Conservation (phyloP, 805 yeast species). For the Naumovozyma dairenensis region DNA sequence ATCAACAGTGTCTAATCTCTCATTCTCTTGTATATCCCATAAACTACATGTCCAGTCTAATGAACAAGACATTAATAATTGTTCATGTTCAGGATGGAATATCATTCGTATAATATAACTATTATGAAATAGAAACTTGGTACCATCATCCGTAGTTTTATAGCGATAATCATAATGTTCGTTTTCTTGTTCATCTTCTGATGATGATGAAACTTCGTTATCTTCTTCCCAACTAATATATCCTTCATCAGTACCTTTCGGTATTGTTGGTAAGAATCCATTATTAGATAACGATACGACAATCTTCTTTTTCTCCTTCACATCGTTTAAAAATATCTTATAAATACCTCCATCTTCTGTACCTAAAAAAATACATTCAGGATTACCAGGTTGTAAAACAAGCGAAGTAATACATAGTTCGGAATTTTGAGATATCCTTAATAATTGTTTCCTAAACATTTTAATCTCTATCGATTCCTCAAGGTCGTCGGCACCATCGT, state of each 20-base stretch:
- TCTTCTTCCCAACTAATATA: too few relatives aligned
- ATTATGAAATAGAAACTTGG: too few relatives aligned
- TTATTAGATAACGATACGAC: conserved; percentile 10
- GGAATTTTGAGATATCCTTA: conserved; percentile 10
- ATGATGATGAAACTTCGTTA: not conserved
- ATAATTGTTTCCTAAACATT: conserved; percentile 7
- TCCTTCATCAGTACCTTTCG: not conserved
- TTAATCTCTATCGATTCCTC: not conserved
- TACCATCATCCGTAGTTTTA: too few relatives aligned
- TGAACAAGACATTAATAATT: conserved; percentile 15
- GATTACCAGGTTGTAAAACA: conserved; percentile 5
- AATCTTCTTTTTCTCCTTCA: conserved; percentile 2
- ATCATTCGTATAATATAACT: not conserved
- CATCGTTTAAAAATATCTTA: conserved; percentile 9
- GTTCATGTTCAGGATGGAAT: conserved; percentile 18
- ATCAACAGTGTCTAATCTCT: conserved; percentile 10
- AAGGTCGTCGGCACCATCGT: not conserved
- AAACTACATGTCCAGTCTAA: conserved; percentile 20
- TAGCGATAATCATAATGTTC: too few relatives aligned
- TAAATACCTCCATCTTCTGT: conserved; percentile 24
- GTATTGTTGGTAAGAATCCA: conserved; percentile 14
- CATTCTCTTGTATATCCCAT: conserved; percentile 17
- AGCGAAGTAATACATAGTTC: conserved; percentile 12
- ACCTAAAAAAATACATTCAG: conserved; percentile 16
- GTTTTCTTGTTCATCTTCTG: too few relatives aligned